These are phyloP conservation scores for Teunomyces stri DNA, from an alignment of 805 yeast species.

Conservation along the genomic window DNA sequence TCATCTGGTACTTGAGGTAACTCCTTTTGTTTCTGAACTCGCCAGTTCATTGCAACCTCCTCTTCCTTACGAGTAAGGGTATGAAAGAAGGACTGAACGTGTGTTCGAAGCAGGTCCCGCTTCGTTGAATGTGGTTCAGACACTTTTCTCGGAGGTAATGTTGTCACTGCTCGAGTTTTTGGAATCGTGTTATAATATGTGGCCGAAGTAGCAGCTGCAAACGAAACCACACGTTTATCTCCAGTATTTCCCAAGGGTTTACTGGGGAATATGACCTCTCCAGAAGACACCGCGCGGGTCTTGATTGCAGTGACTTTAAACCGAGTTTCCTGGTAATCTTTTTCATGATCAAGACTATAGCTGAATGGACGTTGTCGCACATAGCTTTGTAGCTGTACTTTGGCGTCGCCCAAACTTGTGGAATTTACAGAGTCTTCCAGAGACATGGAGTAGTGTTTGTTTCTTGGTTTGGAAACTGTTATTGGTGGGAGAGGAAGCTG, in stretches of 20 bases:
- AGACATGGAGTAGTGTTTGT: not conserved
- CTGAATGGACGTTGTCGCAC: slow-evolving; percentile 29
- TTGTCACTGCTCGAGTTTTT: not conserved
- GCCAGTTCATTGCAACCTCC: not conserved
- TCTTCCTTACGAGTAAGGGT: slow-evolving; percentile 1
- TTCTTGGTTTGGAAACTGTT: not conserved
- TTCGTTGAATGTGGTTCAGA: not conserved
- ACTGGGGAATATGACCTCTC: not conserved
- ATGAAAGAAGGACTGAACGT: not conserved
- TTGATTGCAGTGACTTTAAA: not conserved
- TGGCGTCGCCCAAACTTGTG: not conserved
- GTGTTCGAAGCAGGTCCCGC: not conserved
- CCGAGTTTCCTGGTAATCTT: slow-evolving; percentile 18
- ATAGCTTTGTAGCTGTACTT: not conserved
- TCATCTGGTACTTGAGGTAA: not conserved
- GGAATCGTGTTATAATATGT: not conserved
- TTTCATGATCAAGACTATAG: slow-evolving; percentile 23
- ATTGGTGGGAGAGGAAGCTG: slow-evolving; percentile 2
- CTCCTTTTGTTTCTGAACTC: not conserved
- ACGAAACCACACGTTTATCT: not conserved
- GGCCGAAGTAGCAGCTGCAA: not conserved
- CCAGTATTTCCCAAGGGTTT: not conserved
- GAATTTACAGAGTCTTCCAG: not conserved
- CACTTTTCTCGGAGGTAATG: not conserved
- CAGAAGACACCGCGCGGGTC: not conserved